Evolutionary conservation across 306 rosid species (phyloP), one percentile per base, ranked within the genome.

Genomic region (Pachyrhizus erosus): DNA sequence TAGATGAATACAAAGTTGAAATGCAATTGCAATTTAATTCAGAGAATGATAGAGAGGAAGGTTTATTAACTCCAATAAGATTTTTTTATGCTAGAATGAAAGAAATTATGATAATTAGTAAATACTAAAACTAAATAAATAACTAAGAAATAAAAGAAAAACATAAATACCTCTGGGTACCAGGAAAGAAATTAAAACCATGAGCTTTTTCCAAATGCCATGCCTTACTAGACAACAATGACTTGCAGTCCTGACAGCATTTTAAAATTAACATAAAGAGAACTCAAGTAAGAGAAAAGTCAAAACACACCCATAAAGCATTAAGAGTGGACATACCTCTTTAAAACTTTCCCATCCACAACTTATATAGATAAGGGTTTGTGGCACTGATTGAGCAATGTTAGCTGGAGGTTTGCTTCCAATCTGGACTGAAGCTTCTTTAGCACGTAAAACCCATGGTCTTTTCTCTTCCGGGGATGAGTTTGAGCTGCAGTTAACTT

Each of bases 311-410:
- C 57, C 21, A 64, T 33, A 55, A 52, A 78, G 37, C 21, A 70
- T n/a, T 42, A 62, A 70, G 54, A 20, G 15, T 49, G 31, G 11
- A 83, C 65, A 61, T 89, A 96, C 99, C 98, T 96, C 92, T 87
- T 93, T 96, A 90, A 96, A 96, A 86, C 97, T 96, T 89, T 95
- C 97, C 99, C 99, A 96, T 81, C 99, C 99, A 79, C 99, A 96
- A 81, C 99, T 96, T 83, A 96, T 93, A 76, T 95, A 95, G 80
- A 96, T 89, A 70, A 96, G 98, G 66, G 96, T 96, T 84, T 90
- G 91, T 45, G 99, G 99, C 75, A 91, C 86, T 23, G 87, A 76
- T 74, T 76, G 89, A 49, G 84, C 14, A 33, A 31, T 48, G 77
- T 87, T 74, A 23, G 72, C 94, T 27, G 79, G 77, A 54, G 85